Evolutionary conservation across 768 basidiomycete species (phyloP), one percentile per base, ranked within the genome.

Genomic region (Serendipita sp.): DNA sequence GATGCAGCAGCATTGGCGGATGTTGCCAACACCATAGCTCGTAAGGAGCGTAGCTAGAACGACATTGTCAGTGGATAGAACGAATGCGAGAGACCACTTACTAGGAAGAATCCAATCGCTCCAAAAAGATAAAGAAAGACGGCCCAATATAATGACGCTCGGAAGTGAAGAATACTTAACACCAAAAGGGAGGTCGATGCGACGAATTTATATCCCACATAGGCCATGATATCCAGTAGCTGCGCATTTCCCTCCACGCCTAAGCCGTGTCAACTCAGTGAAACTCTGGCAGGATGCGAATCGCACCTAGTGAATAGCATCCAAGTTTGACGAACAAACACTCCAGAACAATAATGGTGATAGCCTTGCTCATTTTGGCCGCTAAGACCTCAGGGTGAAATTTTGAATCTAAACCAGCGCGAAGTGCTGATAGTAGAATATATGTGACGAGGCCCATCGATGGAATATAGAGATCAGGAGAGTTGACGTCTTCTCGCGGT

Each of bases 131-230:
- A 99, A 37, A 88, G 66, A 71, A 96, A 98, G 2, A 88, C 79
- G 8, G 83, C 54, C 30, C 79, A 78, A 73, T 87, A 89, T 54
- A 93, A 69, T 5, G 86, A 80, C 38, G 79, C 77, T 0, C 83
- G 80, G 0, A 85, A 71, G 5, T 80, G 78, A 24, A 13, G 37
- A 16, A 18, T 44, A 34, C 11, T 24, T 16, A 65, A 32, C 15
- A n/a, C 24, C 46, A 54, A 41, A 18, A 41, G 34, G 45, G 30
- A 0, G 2, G 76, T 85, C 34, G 68, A 92, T 92, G 92, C 95
- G 34, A 97, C 90, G 70, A 99, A 98, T 72, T 99, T 98, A 76
- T 98, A 98, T 0, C 96, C 95, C 3, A 87, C 89, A 72, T 97
- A 98, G 0, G 94, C 89, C 35, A 96, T 75, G 56, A 98, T 75